Evolutionary conservation across 306 rosid species (phyloP).

Genomic region (Cucurbita maxima): DNA sequence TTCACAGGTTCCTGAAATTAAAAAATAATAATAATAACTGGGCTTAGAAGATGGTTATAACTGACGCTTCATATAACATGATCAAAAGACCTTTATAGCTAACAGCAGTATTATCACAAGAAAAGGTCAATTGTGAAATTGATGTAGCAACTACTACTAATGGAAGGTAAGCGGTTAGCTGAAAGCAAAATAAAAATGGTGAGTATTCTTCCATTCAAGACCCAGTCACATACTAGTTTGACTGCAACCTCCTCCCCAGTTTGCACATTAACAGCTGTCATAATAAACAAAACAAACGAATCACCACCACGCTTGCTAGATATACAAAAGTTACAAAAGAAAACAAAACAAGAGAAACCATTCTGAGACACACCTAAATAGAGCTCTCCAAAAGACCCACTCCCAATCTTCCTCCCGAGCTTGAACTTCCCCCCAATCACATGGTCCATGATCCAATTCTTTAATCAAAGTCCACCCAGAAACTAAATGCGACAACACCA

Average conservation of each 20-base stretch:
- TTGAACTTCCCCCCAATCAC: conserved; percentile 85
- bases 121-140: background rate
- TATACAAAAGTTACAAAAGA: no score
- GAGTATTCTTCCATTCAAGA: background rate
- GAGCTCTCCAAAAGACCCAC: conserved; percentile 99
- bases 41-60: background rate
- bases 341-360: background rate
- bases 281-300: conserved; percentile 4
- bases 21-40: background rate
- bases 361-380: conserved; percentile 44
- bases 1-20: conserved; percentile 65
- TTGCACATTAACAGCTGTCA: conserved; percentile 73
- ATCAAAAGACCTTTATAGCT: background rate
- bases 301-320: background rate
- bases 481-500: conserved; percentile 14
- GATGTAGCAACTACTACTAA: background rate
- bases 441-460: conserved; percentile 64
- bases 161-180: background rate
- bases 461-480: conserved; percentile 19
- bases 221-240: conserved; percentile 69
- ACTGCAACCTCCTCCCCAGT: conserved; percentile 99
- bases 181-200: background rate
- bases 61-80: background rate
- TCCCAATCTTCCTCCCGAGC: conserved; percentile 96
- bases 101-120: background rate